A percentile compares a stretch with the other conserved stretches of the same genome.
Evolutionary conservation across 2,329 filamentous ascomycete genomes (phyloP).

Genomic region (Cadophora sp.): DNA sequence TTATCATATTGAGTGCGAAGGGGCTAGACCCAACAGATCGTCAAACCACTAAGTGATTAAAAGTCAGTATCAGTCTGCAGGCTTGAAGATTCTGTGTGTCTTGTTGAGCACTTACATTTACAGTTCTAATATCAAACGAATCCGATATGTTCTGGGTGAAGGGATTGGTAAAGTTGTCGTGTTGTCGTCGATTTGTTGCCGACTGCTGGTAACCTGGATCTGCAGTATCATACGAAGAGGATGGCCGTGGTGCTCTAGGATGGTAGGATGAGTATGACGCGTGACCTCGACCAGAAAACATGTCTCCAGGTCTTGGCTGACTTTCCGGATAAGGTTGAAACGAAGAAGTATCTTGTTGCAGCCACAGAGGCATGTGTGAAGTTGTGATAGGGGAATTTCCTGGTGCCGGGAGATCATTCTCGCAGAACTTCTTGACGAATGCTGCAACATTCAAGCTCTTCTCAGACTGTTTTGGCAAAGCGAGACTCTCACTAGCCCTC

Average conservation of each 20-base stretch:
- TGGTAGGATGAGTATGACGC: slow-evolving; percentile 5
- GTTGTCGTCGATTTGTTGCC: not conserved
- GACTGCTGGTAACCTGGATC: slow-evolving; percentile 15
- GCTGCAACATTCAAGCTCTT: slow-evolving; percentile 41
- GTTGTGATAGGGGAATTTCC: slow-evolving; percentile 25
- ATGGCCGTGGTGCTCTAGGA: not conserved
- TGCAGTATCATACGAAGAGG: slow-evolving; percentile 14
- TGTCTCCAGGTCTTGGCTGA: not conserved
- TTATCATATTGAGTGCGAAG: slow-evolving; percentile 32
- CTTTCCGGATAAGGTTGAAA: slow-evolving; percentile 27
- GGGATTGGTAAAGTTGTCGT: slow-evolving; percentile 17
- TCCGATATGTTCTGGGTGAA: slow-evolving; percentile 29
- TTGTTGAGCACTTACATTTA: slow-evolving; percentile 17
- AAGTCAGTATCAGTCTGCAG: too few species aligned
- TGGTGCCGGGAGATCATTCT: slow-evolving; percentile 29
- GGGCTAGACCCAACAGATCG: slow-evolving; percentile 32
- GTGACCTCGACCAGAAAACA: not conserved
- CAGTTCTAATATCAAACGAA: slow-evolving; percentile 31
- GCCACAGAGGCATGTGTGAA: slow-evolving; percentile 29
- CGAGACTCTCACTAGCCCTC: slow-evolving; percentile 6
- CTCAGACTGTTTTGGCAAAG: slow-evolving; percentile 16
- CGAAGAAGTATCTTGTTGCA: slow-evolving; percentile 28
- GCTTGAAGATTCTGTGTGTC: too few species aligned
- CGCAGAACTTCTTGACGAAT: slow-evolving; percentile 44
- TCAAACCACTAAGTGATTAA: slow-evolving; percentile 27